Conservation (phyloP, 306 rosid species). For the Quercus mongolica region DNA sequence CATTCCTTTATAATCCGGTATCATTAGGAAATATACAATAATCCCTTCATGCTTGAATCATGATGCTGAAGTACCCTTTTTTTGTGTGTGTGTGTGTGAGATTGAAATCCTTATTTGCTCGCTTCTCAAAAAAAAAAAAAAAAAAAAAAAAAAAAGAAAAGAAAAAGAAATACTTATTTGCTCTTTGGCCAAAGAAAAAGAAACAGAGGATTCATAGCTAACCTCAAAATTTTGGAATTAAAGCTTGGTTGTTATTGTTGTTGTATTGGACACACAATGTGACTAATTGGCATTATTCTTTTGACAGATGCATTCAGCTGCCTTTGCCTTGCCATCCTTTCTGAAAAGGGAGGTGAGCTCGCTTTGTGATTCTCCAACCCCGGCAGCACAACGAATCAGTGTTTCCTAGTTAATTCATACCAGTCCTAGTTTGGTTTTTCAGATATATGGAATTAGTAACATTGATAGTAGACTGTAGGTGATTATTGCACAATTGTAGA, state of each 20-base stretch:
- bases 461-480: slow-evolving; percentile 13
- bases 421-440: neutral
- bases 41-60: neutral
- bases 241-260: too few species aligned
- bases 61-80: neutral
- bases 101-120: neutral
- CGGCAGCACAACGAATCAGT: neutral
- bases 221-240: too few species aligned
- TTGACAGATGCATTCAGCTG: slow-evolving; percentile 80
- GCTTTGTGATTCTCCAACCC: slow-evolving; percentile 21
- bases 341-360: slow-evolving; percentile 64
- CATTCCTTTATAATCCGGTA: neutral
- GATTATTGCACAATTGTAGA: neutral
- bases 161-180: neutral
- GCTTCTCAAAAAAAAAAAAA: neutral
- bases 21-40: neutral
- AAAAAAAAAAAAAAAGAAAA: too few species aligned
- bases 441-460: slow-evolving; percentile 5
- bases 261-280: too few species aligned
- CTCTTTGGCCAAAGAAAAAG: too few species aligned
- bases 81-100: too few species aligned
- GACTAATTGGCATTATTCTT: neutral
- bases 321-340: slow-evolving; percentile 79
- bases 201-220: too few species aligned
- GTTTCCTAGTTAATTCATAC: slow-evolving; percentile 3